Conservation (phyloP, 1,284 basidiomycete species). For the Cutaneotrichosporon spelunceum region DNA sequence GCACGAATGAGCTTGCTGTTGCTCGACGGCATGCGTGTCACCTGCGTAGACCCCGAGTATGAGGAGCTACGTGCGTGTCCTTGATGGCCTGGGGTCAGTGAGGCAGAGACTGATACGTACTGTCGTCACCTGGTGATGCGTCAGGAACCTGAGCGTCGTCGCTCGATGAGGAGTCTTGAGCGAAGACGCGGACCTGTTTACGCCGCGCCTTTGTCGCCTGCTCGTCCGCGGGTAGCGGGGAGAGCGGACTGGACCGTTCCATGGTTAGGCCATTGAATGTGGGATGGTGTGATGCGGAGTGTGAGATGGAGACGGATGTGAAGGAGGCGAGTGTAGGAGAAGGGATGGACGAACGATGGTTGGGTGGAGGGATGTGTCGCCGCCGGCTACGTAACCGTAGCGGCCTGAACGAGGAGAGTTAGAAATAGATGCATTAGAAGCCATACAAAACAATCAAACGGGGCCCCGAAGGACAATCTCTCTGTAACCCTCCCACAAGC, state of each 20-base stretch:
- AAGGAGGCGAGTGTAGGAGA: background rate
- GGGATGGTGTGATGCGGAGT: background rate
- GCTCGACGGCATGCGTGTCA: constrained; percentile 10
- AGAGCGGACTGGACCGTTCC: constrained; percentile 18
- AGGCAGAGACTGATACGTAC: background rate
- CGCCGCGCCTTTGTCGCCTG: constrained; percentile 15
- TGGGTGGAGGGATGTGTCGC: background rate
- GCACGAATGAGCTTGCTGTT: constrained; percentile 20
- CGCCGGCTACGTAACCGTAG: background rate
- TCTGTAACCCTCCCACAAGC: too few relatives aligned
- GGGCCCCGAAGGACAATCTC: too few relatives aligned
- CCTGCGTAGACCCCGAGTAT: constrained; percentile 21
- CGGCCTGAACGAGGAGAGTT: background rate
- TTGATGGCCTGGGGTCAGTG: constrained; percentile 7
- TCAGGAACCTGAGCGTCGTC: constrained; percentile 11
- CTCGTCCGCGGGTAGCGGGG: constrained; percentile 15
- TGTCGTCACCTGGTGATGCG: constrained; percentile 9
- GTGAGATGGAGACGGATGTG: background rate
- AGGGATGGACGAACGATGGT: background rate
- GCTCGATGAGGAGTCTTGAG: constrained; percentile 17
- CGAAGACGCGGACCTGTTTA: constrained; percentile 20
- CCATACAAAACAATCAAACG: background rate
- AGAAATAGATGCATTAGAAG: background rate
- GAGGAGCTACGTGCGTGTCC: constrained; percentile 22
- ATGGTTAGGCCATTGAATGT: constrained; percentile 12